Base-by-base conservation (phyloP, 192 early-diverging fungal genomes). In the Mortierella antarctica region DNA sequence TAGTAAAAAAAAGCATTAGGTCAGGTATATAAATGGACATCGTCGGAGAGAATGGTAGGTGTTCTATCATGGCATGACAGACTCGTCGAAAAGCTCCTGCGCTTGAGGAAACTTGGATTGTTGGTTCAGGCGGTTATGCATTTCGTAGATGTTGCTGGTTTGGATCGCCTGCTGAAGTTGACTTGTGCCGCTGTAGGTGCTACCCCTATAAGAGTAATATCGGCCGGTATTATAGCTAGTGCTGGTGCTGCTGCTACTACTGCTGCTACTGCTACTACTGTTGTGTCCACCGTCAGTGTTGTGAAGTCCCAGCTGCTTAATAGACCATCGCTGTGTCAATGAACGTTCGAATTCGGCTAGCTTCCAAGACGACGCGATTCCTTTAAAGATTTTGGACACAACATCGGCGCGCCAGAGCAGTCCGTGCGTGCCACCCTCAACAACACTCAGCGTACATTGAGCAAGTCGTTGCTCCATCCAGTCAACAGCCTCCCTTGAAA, bases 321-420 rank as follows among this genome's bases (percentile, higher is more conserved):
- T 80, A 6, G 77, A 80, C 77, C 77, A 80, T 9, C 77, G 70
- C 18, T 80, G 77, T n/a, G 77, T 72, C 10, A 80, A 49, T 11
- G 77, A 80, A 14, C 77, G 65, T 39, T 80, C 77, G 63, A 80
- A 80, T 14, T 80, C 77, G 21, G 77, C 77, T 7, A 80, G 54
- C 23, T 80, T 80, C 77, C 77, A 80, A 12, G 77, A 80, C 3
- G 67, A 70, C 3, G 83, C 76, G 31, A 84, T 84, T 1, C 74
- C 73, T 48, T 84, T 84, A 53, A 84, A 84, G 51, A 84, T 84
- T 21, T 79, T 62, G 6, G 73, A 66, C 5, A 84, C 83, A 0
- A 84, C 77, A 68, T 84, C 83, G 2, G 83, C 76, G 23, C 83
- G 67, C 71, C 77, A 81, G 48, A 84, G 68, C 4, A 84, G 57